Evolutionary conservation across 139 green algal species (phyloP).

Genomic region (Tetraselmis striata): DNA sequence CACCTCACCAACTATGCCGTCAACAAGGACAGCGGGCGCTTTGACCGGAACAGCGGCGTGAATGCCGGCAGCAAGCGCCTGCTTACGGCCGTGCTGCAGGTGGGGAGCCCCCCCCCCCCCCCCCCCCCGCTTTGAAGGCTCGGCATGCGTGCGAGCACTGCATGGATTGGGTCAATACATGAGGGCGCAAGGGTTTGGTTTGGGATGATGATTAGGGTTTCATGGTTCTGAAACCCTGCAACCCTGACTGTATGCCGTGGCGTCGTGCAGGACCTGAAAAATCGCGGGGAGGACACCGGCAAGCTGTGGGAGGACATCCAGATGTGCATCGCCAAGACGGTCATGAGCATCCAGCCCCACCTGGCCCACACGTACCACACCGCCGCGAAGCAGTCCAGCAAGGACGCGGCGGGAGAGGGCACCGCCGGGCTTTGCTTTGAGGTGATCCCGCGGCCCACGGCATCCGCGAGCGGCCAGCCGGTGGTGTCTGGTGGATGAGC

Average conservation of each 20-base stretch:
- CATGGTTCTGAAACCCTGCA: too few relatives aligned
- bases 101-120: too few relatives aligned
- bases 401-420: background rate
- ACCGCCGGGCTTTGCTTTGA: background rate
- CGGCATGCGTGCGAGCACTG: too few relatives aligned
- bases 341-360: conserved; percentile 62
- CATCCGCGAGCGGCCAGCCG: too few relatives aligned
- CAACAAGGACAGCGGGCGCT: conserved; percentile 46
- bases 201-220: too few relatives aligned
- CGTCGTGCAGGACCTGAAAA: conserved; percentile 15
- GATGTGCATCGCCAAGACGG: conserved; percentile 52
- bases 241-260: too few relatives aligned
- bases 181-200: too few relatives aligned
- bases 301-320: conserved; percentile 47
- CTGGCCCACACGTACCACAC: conserved; percentile 67
- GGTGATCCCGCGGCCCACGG: too few relatives aligned
- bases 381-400: conserved; percentile 1
- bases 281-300: conserved; percentile 31
- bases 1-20: conserved; percentile 71
- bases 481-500: too few relatives aligned
- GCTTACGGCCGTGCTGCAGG: background rate
- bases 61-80: conserved; percentile 5
- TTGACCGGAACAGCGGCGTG: conserved; percentile 20
- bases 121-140: too few relatives aligned
- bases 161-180: too few relatives aligned